These are phyloP conservation scores for Verticillium alfalfae DNA, from an alignment of 2,329 filamentous ascomycete species.

Conservation along the genomic window DNA sequence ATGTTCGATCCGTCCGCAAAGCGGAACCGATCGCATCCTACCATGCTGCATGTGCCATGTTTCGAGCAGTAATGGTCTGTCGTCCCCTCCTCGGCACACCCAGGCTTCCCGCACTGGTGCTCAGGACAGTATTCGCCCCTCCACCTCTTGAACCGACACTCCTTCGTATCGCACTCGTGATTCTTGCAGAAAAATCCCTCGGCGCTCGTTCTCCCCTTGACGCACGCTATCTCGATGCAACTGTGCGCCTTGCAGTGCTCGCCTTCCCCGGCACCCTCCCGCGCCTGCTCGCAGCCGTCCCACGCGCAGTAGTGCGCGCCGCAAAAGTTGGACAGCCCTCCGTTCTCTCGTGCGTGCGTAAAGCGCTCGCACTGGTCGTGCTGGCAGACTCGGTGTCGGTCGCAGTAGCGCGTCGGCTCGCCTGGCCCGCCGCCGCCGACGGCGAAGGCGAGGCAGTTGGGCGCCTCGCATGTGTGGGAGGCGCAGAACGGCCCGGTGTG, in stretches of 20 bases:
- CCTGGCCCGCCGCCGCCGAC: slow-evolving; percentile 9
- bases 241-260: slow-evolving; percentile 14
- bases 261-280: slow-evolving; percentile 8
- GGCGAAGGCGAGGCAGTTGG: slow-evolving; percentile 16
- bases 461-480: slow-evolving; percentile 19
- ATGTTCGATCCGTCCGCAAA: slow-evolving; percentile 8
- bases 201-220: slow-evolving; percentile 7
- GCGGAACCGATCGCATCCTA: slow-evolving; percentile 6
- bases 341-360: slow-evolving; percentile 19
- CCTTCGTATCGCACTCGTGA: slow-evolving; percentile 17
- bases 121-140: slow-evolving; percentile 15
- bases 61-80: slow-evolving; percentile 14
- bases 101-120: slow-evolving; percentile 19
- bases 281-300: slow-evolving; percentile 16
- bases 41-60: slow-evolving; percentile 11
- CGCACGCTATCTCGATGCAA: slow-evolving; percentile 16
- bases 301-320: slow-evolving; percentile 21
- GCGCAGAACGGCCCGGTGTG: slow-evolving; percentile 13
- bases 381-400: slow-evolving; percentile 20
- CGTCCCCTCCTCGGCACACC: slow-evolving; percentile 15
- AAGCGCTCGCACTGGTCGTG: slow-evolving; percentile 15
- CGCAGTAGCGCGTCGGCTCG: slow-evolving; percentile 17
- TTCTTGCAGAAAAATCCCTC: slow-evolving; percentile 12
- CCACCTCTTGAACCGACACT: slow-evolving; percentile 15
- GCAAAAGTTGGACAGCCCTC: slow-evolving; percentile 17